Evolutionary conservation across 192 early-diverging fungal genomes (phyloP).

Genomic region (Powellomyces hirtus): DNA sequence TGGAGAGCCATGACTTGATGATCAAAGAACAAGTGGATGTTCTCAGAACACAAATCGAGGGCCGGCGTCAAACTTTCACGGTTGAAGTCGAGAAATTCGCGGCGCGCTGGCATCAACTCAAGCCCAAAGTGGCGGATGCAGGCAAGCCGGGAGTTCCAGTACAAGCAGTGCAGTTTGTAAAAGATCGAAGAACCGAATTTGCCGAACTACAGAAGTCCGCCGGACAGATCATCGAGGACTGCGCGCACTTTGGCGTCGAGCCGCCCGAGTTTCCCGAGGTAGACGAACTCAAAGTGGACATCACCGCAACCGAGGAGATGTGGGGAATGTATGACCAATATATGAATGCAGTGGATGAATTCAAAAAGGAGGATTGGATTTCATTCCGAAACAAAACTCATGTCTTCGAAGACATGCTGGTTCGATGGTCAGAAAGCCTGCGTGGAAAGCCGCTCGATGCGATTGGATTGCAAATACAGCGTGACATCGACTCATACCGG

Average conservation of each 20-base stretch:
- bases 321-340: constrained; percentile 46
- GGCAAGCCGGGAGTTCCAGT: background rate
- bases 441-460: constrained; percentile 31
- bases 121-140: constrained; percentile 39
- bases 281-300: constrained; percentile 29
- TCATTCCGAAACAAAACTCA: constrained; percentile 42
- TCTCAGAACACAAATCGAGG: constrained; percentile 48
- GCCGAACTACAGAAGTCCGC: constrained; percentile 35
- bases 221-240: constrained; percentile 46
- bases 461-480: constrained; percentile 34
- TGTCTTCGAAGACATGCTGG: constrained; percentile 47
- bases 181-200: constrained; percentile 46
- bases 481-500: constrained; percentile 42
- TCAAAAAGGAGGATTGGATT: constrained; percentile 55
- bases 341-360: constrained; percentile 11
- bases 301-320: constrained; percentile 29
- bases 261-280: constrained; percentile 38
- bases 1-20: constrained; percentile 60
- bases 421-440: constrained; percentile 43
- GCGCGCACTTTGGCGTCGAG: constrained; percentile 45
- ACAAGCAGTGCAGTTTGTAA: constrained; percentile 41
- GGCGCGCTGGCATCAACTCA: constrained; percentile 51
- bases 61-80: constrained; percentile 33
- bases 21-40: constrained; percentile 60
- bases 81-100: constrained; percentile 50